phyloP scores from a whole-genome alignment of 2,329 filamentous ascomycete genomes.

The Alternaria angustiovoidea region DNA sequence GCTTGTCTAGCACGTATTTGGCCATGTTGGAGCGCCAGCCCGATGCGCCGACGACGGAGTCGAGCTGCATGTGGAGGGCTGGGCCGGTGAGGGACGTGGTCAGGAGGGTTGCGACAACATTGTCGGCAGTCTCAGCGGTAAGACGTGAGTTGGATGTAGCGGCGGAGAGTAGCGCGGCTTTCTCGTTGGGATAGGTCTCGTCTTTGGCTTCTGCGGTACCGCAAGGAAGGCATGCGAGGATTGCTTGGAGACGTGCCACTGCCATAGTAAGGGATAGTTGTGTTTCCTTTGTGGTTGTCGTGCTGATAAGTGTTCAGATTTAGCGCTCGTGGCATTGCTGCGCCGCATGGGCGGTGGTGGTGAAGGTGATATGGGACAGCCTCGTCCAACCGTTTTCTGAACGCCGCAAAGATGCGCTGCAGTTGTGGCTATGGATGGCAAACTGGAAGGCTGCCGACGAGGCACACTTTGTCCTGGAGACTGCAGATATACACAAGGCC shows the following conservation, averaged over 20 bases:
- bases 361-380: not conserved
- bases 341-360: slow-evolving; percentile 6
- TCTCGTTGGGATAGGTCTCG: slow-evolving; percentile 12
- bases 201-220: not conserved
- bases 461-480: not conserved
- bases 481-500: not conserved
- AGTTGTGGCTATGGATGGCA: not conserved
- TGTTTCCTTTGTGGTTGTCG: not conserved
- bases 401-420: slow-evolving; percentile 4
- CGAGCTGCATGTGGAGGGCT: slow-evolving; percentile 31
- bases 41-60: slow-evolving; percentile 31
- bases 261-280: slow-evolving; percentile 12
- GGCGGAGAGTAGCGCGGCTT: slow-evolving; percentile 18
- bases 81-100: slow-evolving; percentile 24
- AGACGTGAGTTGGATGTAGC: slow-evolving; percentile 3
- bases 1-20: slow-evolving; percentile 35
- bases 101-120: slow-evolving; percentile 31
- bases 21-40: slow-evolving; percentile 46
- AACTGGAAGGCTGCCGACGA: not conserved
- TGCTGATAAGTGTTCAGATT: slow-evolving; percentile 3
- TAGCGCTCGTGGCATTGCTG: slow-evolving; percentile 15
- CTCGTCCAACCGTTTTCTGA: not conserved
- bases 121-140: slow-evolving; percentile 23
- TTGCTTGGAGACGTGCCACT: slow-evolving; percentile 16
- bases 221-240: slow-evolving; percentile 25